Evolutionary conservation across 2,329 filamentous ascomycete genomes (phyloP), one percentile per base, ranked within the genome.

Genomic region (Fusarium udum): DNA sequence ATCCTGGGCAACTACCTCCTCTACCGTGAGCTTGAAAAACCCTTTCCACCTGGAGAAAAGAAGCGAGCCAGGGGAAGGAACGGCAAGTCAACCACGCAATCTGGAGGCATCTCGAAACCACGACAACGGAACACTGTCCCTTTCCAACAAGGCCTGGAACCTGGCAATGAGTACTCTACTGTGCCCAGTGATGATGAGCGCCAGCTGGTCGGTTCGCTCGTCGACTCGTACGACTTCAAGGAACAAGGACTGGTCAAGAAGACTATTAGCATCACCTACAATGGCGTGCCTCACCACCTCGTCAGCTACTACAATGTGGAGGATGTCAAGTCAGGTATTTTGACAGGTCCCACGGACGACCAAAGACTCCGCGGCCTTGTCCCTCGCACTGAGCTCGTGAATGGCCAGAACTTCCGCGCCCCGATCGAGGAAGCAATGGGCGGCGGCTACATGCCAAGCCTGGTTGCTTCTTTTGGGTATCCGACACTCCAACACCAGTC

Each of bases 201-300:
- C 61, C 78, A 82, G 3, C 78, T 95, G 60, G 91, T 96, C 49
- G 95, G 95, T 11, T 97, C 94, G 2, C 86, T 97, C 18, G 89
- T 95, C n/a, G 95, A 97, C 82, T 95, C 92, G 2, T 97, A 97
- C 77, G 90, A 91, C 37, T 97, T 97, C 87, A 96, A 96, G 78
- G 86, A 90, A 20, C 89, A 90, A 4, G 95, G 95, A 0, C 83
- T 98, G 45, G 89, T 97, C 71, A 98, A 98, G 87, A 97, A 97
- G 85, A 97, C 95, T 0, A 95, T 97, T 82, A 95, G 92, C 76
- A 90, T 97, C 43, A 90, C 88, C 6, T 90, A 92, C 57, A 87
- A 92, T 32, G 92, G 92, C 5, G 88, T 95, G 6, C 91, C 90
- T 5, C 95, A 97, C 78, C 95, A 97, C 78, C 84, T 98, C 58